phyloP scores from a whole-genome alignment of 1,284 basidiomycete species.

The Fomitopsis schrenkii region DNA sequence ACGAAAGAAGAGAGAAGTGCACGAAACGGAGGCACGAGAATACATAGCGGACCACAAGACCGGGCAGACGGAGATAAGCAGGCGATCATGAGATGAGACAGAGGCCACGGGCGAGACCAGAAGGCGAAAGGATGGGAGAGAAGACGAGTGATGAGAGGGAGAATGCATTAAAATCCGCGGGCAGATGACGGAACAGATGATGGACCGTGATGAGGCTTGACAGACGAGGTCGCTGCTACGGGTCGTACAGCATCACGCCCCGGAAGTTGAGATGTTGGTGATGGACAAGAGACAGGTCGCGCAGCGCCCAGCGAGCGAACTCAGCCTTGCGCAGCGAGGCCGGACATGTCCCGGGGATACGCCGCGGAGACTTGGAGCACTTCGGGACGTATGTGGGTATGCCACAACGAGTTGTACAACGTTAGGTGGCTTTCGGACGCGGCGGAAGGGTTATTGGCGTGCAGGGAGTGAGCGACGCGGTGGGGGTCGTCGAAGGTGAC shows the following conservation, averaged over 20 bases:
- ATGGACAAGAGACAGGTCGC: not conserved
- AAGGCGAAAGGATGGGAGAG: not conserved
- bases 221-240: slow-evolving; percentile 1
- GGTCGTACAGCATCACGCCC: slow-evolving; percentile 1
- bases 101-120: not conserved
- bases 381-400: not conserved
- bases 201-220: not conserved
- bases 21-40: slow-evolving; percentile 1
- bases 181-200: slow-evolving; percentile 1
- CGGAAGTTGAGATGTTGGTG: not conserved
- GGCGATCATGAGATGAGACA: slow-evolving; percentile 1
- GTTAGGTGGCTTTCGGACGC: not conserved
- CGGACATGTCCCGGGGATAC: slow-evolving; percentile 1
- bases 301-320: not conserved
- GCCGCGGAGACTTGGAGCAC: not conserved
- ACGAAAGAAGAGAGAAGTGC: not conserved
- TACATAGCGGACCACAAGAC: slow-evolving; percentile 5
- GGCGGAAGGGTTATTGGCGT: not conserved
- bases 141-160: not conserved
- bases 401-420: not conserved
- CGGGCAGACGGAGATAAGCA: slow-evolving; percentile 6
- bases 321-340: slow-evolving; percentile 1
- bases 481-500: not conserved
- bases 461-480: not conserved
- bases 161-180: not conserved